Base-by-base conservation (phyloP, 2,329 filamentous ascomycete genomes). In the Colletotrichum aenigma region DNA sequence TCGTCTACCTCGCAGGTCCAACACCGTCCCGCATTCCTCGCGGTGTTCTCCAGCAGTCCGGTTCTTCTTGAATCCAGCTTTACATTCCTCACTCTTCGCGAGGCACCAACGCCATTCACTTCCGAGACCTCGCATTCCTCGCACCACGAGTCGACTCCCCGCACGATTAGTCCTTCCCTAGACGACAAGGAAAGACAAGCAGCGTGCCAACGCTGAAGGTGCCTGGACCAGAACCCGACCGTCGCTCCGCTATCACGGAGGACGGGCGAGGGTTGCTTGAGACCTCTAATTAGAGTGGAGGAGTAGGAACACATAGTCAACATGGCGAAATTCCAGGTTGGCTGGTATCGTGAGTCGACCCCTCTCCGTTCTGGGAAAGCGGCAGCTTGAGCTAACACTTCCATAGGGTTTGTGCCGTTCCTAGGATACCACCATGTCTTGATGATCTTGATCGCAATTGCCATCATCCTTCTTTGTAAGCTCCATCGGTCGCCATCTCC, bases 401-500 rank as follows among this genome's bases (percentile, higher is more conserved):
- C 58, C 52, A 7, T 77, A 93, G 92, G 91, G 82, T 91, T 90
- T 80, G 86, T 94, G 83, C 93, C 93, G 79, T 94, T 94, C 83
- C 88, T 94, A 75, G 93, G 93, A 79, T 94, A 94, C 82, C 93
- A 94, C 83, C 92, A 99, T 92, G 94, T 98, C 79, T 91, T 99
- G 85, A 99, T 99, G 97, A 95, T 99, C 81, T 88, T 99, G 79
- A 98, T 99, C 82, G 96, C 95, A 71, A 88, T 98, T 75, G 92
- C 96, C 61, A 98, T 99, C 82, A 98, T 99, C 85, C 89, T 99
- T 83, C 90, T 99, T 79, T 98, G 96, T 98, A 89, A 87, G 95
- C 90, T 36, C 32, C 71, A 4, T 34, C 36, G 13, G 15, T 26
- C 18, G 9, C 6, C 15, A 32, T 24, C 61, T 13, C 24, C 70